phyloP scores from a whole-genome alignment of 2,329 filamentous ascomycete species.

The Cylindrodendrum hubeiense region DNA sequence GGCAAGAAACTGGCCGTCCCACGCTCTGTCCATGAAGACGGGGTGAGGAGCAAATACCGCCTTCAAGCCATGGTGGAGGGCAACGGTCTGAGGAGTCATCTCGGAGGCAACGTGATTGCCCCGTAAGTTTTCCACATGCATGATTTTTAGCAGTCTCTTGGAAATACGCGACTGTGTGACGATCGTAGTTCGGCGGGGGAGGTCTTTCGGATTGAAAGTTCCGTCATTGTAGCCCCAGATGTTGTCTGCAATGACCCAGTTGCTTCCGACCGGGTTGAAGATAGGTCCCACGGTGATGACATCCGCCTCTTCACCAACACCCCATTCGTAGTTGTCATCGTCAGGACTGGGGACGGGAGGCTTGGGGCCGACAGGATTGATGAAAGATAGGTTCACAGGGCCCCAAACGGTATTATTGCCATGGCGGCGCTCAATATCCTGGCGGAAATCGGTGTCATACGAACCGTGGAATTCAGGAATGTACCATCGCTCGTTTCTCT shows the following conservation, averaged over 20 bases:
- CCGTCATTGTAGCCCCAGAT: conserved; percentile 74
- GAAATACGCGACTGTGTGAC: conserved; percentile 82
- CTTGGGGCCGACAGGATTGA: conserved; percentile 72
- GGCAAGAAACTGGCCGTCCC: conserved; percentile 66
- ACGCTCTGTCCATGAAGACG: conserved; percentile 82
- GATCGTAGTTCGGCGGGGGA: conserved; percentile 81
- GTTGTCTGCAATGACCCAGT: conserved; percentile 78
- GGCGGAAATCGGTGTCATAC: conserved; percentile 76
- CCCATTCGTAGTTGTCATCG: conserved; percentile 80
- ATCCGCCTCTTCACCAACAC: conserved; percentile 81
- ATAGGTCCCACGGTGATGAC: conserved; percentile 83
- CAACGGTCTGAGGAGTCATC: conserved; percentile 81
- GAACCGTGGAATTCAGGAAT: conserved; percentile 76
- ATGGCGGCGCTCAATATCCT: conserved; percentile 68
- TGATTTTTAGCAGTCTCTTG: conserved; percentile 77
- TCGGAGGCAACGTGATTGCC: conserved; percentile 84
- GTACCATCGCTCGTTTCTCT: conserved; percentile 79
- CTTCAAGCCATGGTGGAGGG: conserved; percentile 83
- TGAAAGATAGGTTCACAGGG: conserved; percentile 67
- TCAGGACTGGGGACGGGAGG: conserved; percentile 70
- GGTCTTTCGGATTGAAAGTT: conserved; percentile 62
- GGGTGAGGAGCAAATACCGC: conserved; percentile 83
- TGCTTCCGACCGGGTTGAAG: conserved; percentile 79
- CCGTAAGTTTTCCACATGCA: conserved; percentile 81
- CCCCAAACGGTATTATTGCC: conserved; percentile 75